A percentile compares a stretch with the other conserved stretches of the same genome.
Evolutionary conservation across 108 stramenopile species (phyloP).

Genomic region (Pelagomonas calceolata): DNA sequence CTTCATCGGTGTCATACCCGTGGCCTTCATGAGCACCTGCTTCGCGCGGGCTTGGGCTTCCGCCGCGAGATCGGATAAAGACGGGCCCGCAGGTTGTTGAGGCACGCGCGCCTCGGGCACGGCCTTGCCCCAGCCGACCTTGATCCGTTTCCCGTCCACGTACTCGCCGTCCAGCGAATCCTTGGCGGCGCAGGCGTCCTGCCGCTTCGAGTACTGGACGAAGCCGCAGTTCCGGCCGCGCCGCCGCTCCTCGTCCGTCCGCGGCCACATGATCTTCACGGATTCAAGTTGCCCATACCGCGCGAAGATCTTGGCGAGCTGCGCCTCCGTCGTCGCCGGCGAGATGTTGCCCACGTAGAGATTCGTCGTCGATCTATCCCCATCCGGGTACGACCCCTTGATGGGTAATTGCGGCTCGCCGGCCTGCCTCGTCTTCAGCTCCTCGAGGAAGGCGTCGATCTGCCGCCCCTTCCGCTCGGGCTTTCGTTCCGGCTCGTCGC

Average conservation of each 20-base stretch:
- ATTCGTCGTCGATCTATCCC: too few species aligned
- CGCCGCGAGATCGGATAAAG: too few species aligned
- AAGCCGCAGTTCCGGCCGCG: slow-evolving; percentile 13
- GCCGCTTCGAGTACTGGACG: slow-evolving; percentile 3
- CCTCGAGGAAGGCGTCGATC: slow-evolving; percentile 1
- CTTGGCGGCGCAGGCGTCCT: slow-evolving; percentile 2
- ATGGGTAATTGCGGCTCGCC: too few species aligned
- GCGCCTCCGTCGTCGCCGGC: slow-evolving; percentile 11
- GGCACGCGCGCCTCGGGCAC: neutral
- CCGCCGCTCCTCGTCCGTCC: slow-evolving; percentile 10
- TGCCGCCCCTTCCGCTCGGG: neutral
- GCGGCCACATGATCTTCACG: slow-evolving; percentile 21
- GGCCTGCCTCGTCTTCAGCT: slow-evolving; percentile 1
- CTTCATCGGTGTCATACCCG: too few species aligned
- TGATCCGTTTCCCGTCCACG: neutral
- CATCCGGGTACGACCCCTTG: too few species aligned
- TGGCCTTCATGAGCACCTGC: too few species aligned
- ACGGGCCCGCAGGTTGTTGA: neutral
- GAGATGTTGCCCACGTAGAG: slow-evolving; percentile 14
- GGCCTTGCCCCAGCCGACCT: slow-evolving; percentile 19
- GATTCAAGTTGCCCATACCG: neutral
- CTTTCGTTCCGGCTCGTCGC: too few species aligned
- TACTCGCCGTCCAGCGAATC: neutral
- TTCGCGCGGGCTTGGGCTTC: too few species aligned
- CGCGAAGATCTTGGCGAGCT: neutral